These are phyloP conservation scores for Orobanche coerulescens DNA, from an alignment of 257 asterid species.

Conservation along the genomic window DNA sequence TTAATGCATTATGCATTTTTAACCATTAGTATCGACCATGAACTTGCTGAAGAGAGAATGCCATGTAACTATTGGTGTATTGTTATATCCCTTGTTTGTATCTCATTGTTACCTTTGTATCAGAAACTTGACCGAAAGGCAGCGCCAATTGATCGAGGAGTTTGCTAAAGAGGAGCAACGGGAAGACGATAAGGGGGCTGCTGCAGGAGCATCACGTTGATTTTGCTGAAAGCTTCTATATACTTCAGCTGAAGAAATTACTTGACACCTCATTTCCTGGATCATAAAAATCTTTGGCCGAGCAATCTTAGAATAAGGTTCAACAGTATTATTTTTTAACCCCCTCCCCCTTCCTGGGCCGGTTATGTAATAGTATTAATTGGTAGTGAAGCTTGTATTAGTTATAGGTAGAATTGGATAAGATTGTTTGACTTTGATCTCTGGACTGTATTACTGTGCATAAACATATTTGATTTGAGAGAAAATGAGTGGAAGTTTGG, in stretches of 20 bases:
- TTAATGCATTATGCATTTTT: neutral
- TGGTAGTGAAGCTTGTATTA: neutral
- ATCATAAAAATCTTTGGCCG: slow-evolving; percentile 6
- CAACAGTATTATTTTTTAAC: neutral
- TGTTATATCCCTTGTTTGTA: too few relatives aligned
- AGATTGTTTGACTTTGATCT: slow-evolving; percentile 5
- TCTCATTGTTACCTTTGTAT: slow-evolving; percentile 2
- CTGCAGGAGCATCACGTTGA: slow-evolving; percentile 76
- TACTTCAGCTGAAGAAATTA: neutral
- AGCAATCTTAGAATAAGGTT: slow-evolving; percentile 19
- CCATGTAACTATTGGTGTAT: too few relatives aligned
- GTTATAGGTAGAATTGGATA: neutral
- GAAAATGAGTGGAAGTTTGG: neutral
- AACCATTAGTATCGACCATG: neutral
- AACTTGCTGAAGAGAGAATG: too few relatives aligned
- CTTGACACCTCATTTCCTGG: neutral
- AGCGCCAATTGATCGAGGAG: slow-evolving; percentile 78
- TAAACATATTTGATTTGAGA: neutral
- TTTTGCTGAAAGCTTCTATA: neutral
- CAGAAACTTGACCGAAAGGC: slow-evolving; percentile 65
- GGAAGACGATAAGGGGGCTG: slow-evolving; percentile 55
- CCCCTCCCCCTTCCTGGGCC: neutral
- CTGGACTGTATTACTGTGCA: slow-evolving; percentile 9
- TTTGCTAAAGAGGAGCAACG: slow-evolving; percentile 74
- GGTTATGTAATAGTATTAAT: slow-evolving; percentile 15